These are phyloP conservation scores for Russula lepida DNA, from an alignment of 768 basidiomycete species.

Conservation along the genomic window DNA sequence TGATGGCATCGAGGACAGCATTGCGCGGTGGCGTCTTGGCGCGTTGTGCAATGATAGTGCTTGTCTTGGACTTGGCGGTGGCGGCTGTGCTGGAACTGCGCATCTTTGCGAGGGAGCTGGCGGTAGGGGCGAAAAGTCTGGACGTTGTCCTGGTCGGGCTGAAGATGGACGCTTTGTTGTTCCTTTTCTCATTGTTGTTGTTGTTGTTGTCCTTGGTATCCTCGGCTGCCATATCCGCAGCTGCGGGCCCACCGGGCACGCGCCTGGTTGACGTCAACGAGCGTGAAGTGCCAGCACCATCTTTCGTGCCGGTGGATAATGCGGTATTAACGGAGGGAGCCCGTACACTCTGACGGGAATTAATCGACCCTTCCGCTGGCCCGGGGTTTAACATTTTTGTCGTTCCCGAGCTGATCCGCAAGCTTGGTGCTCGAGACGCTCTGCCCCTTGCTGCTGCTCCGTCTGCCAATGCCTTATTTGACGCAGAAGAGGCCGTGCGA, in stretches of 20 bases:
- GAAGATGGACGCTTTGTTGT: slow-evolving; percentile 16
- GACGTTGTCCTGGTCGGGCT: slow-evolving; percentile 20
- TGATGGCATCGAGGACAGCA: slow-evolving; percentile 28
- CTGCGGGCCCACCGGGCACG: not conserved
- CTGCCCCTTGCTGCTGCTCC: slow-evolving; percentile 1
- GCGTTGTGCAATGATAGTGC: slow-evolving; percentile 12
- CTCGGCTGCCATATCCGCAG: not conserved
- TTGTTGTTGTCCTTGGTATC: no score
- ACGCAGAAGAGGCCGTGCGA: slow-evolving; percentile 2
- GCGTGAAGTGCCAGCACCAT: not conserved
- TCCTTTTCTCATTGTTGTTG: no score
- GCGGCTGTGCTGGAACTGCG: slow-evolving; percentile 4
- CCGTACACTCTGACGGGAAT: slow-evolving; percentile 4
- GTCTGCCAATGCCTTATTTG: slow-evolving; percentile 10
- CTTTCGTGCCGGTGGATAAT: not conserved
- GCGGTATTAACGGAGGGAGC: slow-evolving; percentile 25
- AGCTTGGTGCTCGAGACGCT: slow-evolving; percentile 9
- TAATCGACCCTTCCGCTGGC: slow-evolving; percentile 9
- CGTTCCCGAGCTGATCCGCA: not conserved
- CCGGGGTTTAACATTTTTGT: slow-evolving; percentile 14
- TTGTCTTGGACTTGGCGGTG: slow-evolving; percentile 9
- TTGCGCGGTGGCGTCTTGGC: slow-evolving; percentile 16
- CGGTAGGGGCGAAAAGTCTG: slow-evolving; percentile 23
- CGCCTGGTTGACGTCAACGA: not conserved
- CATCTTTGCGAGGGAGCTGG: slow-evolving; percentile 22